Conservation (phyloP, 2,329 filamentous ascomycete species). For the Ceratocystis albifundus region DNA sequence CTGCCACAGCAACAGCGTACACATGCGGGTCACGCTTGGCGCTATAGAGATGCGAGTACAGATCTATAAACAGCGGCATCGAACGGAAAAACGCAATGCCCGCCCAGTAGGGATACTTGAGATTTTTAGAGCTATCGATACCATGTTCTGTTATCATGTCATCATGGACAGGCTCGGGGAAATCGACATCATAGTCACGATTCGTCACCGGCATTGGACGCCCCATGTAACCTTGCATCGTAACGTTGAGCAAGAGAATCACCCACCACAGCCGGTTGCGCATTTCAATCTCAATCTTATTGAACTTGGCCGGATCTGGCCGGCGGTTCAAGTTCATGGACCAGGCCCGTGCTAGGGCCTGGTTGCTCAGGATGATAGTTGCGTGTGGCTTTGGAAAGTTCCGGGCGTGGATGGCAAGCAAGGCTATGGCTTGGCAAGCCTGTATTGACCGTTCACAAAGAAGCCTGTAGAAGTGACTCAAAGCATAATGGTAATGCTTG, state of each 20-base stretch:
- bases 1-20: conserved; percentile 52
- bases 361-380: conserved; percentile 55
- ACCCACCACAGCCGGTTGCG: conserved; percentile 70
- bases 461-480: conserved; percentile 58
- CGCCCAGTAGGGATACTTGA: conserved; percentile 56
- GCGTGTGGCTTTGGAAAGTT: conserved; percentile 70
- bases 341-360: conserved; percentile 56
- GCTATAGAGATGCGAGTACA: conserved; percentile 67
- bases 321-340: conserved; percentile 66
- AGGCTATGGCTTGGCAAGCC: conserved; percentile 59
- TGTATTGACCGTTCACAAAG: conserved; percentile 49
- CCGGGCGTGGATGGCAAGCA: conserved; percentile 62
- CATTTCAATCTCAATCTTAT: conserved; percentile 58
- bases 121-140: conserved; percentile 38
- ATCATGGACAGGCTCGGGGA: conserved; percentile 61
- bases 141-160: conserved; percentile 55
- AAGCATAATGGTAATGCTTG: conserved; percentile 64
- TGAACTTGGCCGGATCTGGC: conserved; percentile 31
- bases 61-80: conserved; percentile 55
- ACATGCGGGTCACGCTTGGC: conserved; percentile 49
- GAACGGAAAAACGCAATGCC: conserved; percentile 56
- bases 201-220: conserved; percentile 62
- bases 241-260: conserved; percentile 53
- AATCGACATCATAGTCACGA: conserved; percentile 67
- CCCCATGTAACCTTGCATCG: conserved; percentile 64